Base-by-base conservation (phyloP, 2,329 filamentous ascomycete genomes). In the Aspergillus sp. region DNA sequence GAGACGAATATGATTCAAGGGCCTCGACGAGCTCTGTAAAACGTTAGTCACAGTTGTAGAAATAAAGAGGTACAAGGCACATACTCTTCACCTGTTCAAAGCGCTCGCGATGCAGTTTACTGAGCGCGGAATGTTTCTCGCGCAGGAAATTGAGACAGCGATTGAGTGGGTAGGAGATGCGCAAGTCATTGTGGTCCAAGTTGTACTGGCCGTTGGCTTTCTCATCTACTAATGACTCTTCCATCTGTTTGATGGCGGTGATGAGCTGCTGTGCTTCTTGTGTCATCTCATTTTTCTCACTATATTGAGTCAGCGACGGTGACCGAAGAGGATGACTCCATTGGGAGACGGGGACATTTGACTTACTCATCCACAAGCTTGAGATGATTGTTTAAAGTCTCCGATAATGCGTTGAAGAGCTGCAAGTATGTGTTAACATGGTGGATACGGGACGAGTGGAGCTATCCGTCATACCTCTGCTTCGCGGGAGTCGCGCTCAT, bases 11-110 rank as follows among this genome's bases (percentile, higher is more conserved):
- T 4, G 93, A 96, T 69, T 96, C 88, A 47, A 99, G 86, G 3
- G 93, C 93, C 73, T 95, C 85, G 20, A 91, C 91, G 58, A 99
- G 87, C 79, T 96, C 90, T 95, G 62, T 14, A n/a, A 1, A 19
- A 3, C 14, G 55, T 74, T 52, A 73, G 68, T 44, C 8, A 51
- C 16, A 6, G 17, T 8, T 6, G 20, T 17, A 22, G 10, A 13
- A 26, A 22, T 33, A 5, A 9, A 26, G 32, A 30, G 14, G 8
- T 17, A 11, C 2, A 14, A 1, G 22, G 7, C 11, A 73, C 87
- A 63, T 76, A 95, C 90, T 96, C 74, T 90, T 93, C 54, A 97
- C 90, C 77, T 97, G 91, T 68, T 96, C 92, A 65, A 90, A 96
- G 55, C 94, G 87, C 73, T 97, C 92, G 58, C 85, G 87, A 72